These are phyloP conservation scores for Dendrobium chrysotoxum DNA, from an alignment of 106 monocot genomes.

Conservation along the genomic window DNA sequence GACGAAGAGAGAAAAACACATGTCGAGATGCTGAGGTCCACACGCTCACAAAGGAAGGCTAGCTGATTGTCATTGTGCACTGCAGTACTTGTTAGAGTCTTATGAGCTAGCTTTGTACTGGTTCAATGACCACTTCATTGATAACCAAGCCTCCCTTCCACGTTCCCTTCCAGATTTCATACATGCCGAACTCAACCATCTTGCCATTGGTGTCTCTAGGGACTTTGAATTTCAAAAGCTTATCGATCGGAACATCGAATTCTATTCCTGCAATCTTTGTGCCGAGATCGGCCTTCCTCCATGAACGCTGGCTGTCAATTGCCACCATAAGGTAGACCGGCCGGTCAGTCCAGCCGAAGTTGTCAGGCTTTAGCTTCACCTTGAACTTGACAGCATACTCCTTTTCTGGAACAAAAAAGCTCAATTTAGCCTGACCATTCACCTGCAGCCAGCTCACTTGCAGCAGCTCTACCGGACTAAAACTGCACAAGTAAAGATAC, in stretches of 20 bases:
- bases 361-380: conserved; percentile 8
- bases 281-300: conserved; percentile 5
- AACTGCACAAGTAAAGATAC: background rate
- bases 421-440: background rate
- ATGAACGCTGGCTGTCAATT: background rate
- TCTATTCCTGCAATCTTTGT: background rate
- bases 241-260: background rate
- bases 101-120: background rate
- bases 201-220: background rate
- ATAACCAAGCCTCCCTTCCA: conserved; percentile 26
- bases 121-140: background rate
- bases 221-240: background rate
- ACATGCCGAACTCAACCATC: conserved; percentile 12
- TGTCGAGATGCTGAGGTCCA: too few relatives aligned
- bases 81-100: too few relatives aligned
- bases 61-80: too few relatives aligned
- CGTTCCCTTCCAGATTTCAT: conserved; percentile 8
- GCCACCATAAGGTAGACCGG: conserved; percentile 6
- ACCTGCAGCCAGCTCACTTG: conserved; percentile 24
- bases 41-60: too few relatives aligned
- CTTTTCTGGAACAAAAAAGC: background rate
- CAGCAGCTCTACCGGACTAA: conserved; percentile 5
- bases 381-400: conserved; percentile 8
- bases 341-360: conserved; percentile 7
- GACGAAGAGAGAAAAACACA: too few relatives aligned